These are phyloP conservation scores for Pseudozyma tsukubaensis DNA, from an alignment of 1,284 basidiomycete genomes.

Conservation along the genomic window DNA sequence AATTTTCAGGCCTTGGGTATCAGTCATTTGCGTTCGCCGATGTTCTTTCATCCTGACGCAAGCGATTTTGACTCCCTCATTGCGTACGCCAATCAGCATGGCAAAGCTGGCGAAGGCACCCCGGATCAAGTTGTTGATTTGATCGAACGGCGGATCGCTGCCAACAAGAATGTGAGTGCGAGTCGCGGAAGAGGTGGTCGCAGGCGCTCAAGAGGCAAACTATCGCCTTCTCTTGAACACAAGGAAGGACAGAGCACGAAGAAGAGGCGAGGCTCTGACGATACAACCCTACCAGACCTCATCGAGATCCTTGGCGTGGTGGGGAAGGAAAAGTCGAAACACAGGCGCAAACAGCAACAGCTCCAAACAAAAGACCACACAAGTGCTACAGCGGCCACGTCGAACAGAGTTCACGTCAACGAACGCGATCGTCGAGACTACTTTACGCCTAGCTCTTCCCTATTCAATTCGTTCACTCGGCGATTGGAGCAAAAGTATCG, in stretches of 20 bases:
- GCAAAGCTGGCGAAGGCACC: slow-evolving; percentile 26
- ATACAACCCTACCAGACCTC: slow-evolving; percentile 51
- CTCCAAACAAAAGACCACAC: slow-evolving; percentile 12
- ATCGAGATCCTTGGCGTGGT: slow-evolving; percentile 68
- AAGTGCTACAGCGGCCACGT: slow-evolving; percentile 6
- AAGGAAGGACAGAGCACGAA: neutral
- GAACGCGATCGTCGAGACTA: slow-evolving; percentile 69
- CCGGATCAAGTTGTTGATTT: slow-evolving; percentile 33
- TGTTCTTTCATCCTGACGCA: slow-evolving; percentile 70
- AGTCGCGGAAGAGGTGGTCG: slow-evolving; percentile 1
- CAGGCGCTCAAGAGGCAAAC: slow-evolving; percentile 6
- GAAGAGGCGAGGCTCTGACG: neutral
- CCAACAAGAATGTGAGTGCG: neutral
- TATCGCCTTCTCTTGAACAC: neutral
- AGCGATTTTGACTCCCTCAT: slow-evolving; percentile 68
- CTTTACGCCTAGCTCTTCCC: slow-evolving; percentile 60
- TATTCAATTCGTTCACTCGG: slow-evolving; percentile 64
- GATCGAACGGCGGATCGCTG: slow-evolving; percentile 22
- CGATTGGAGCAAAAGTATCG: slow-evolving; percentile 32
- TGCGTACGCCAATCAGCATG: slow-evolving; percentile 58
- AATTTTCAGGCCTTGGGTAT: slow-evolving; percentile 55
- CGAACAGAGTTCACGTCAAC: slow-evolving; percentile 59
- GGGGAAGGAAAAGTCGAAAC: slow-evolving; percentile 68
- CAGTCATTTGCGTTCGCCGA: slow-evolving; percentile 67
- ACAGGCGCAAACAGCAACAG: slow-evolving; percentile 65